Base-by-base conservation (phyloP, 345 rosid species). In the Corymbia maculata region DNA sequence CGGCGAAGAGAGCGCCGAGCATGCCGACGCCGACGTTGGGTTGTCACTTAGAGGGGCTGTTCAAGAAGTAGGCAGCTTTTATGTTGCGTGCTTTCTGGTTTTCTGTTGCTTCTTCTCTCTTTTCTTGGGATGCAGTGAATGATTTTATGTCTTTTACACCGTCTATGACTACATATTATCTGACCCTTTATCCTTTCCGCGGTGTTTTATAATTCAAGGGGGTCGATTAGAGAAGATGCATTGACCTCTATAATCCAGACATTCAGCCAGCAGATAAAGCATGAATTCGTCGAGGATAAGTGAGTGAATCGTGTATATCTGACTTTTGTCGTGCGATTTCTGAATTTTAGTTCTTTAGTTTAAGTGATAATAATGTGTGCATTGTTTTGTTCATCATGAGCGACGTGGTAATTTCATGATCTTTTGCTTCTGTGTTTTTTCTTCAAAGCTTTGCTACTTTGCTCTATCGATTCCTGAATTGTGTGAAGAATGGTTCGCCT, bases 271-370 rank as follows among this genome's bases (percentile, higher is more conserved):
- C 57, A 51, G 42, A 86, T 66, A 32, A 42, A 88, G 89, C 52
- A 66, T 66, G 85, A 88, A 17, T 88, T 85, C 85, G 87, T 88
- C 66, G 87, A 88, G 89, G 53, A 88, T 42, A 68, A 85, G 89
- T 88, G 68, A 88, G 89, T 85, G 52, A 26, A 51, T 13, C 86
- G 8, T 59, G 36, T 49, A 14, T n/a, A 51, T 85, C 52, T 51
- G 15, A 13, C 45, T 51, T 51, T 49, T 44, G 53, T 13, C 47
- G 13, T 22, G 4, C 47, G 9, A 75, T 75, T 75, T 42, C 82
- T 26, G 10, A 75, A 19, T 22, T 75, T 36, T 12, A 36, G 42
- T 42, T 68, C 22, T 36, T 9, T 9, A 6, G 49, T 36, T 36
- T 75, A 5, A 7, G 26, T 36, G 82, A 75, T 36, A 19, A 75